Evolutionary conservation across 2,329 filamentous ascomycete species (phyloP).

Genomic region (Neofusicoccum laricinum): DNA sequence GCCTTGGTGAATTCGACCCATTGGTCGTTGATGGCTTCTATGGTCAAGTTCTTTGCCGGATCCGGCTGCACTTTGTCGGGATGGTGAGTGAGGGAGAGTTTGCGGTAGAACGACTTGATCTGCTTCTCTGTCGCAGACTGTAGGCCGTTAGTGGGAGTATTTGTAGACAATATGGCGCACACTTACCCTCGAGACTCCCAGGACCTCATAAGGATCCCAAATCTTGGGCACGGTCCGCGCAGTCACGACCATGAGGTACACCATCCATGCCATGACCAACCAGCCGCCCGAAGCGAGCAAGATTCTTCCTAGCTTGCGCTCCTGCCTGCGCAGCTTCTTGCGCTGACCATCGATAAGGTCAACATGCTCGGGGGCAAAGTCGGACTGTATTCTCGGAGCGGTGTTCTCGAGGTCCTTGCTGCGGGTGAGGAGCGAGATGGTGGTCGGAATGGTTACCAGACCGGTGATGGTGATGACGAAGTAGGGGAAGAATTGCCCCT

Average conservation of each 20-base stretch:
- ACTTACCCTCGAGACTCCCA: slow-evolving; percentile 76
- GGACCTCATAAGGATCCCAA: slow-evolving; percentile 96
- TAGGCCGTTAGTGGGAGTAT: slow-evolving; percentile 22
- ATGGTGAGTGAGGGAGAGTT: slow-evolving; percentile 80
- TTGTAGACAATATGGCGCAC: neutral
- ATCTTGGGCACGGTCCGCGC: slow-evolving; percentile 69
- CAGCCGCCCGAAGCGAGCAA: slow-evolving; percentile 75
- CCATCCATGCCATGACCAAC: slow-evolving; percentile 82
- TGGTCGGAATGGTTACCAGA: slow-evolving; percentile 85
- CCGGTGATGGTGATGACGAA: slow-evolving; percentile 90
- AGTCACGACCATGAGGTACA: slow-evolving; percentile 83
- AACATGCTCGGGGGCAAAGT: slow-evolving; percentile 77
- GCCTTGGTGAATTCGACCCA: slow-evolving; percentile 97
- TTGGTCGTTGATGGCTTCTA: slow-evolving; percentile 76
- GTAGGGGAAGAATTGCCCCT: slow-evolving; percentile 98
- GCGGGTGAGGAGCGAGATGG: slow-evolving; percentile 80
- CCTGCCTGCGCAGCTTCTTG: slow-evolving; percentile 82
- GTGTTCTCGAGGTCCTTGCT: slow-evolving; percentile 76
- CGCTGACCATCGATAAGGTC: slow-evolving; percentile 80
- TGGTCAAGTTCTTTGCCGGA: slow-evolving; percentile 80
- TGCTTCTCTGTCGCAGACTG: slow-evolving; percentile 80
- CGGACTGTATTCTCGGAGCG: slow-evolving; percentile 76
- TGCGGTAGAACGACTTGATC: slow-evolving; percentile 89
- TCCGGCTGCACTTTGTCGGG: slow-evolving; percentile 91
- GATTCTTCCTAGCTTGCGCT: slow-evolving; percentile 82